Base-by-base conservation (phyloP, 2,329 filamentous ascomycete genomes). In the Celoporthe dispersa region DNA sequence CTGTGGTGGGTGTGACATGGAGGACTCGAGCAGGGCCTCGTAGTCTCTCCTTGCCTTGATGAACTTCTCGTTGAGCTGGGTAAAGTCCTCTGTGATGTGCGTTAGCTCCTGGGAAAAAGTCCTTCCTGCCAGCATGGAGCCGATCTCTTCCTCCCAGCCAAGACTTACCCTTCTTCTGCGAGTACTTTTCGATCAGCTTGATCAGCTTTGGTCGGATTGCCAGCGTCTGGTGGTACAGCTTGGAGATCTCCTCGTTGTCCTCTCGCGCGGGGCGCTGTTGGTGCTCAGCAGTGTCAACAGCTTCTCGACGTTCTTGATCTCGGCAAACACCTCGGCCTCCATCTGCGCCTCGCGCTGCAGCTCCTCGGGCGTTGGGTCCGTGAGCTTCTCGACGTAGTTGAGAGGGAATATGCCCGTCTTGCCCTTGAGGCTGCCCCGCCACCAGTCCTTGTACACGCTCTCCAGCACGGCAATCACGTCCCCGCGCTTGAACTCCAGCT, bases 381-480 rank as follows among this genome's bases (percentile, higher is more conserved):
- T 90, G 73, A 99, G 85, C 81, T 99, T 99, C 83, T 99, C 96
- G 22, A 99, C 96, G 78, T 99, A 99, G 83, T 99, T 99, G 74
- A 99, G 87, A 8, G 96, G 96, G 81, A 99, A 99, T 74, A 99
- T 99, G 75, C 96, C 96, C 8, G 94, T 98, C 80, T 98, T 94
- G 28, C 96, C 96, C 78, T 94, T 90, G 70, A 99, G 84, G 57
- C 94, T 97, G 1, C 96, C 96, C 76, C 97, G 95, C 96, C 96
- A 99, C 96, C 96, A 99, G 80, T 99, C 96, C 81, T 98, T 99
- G 84, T 97, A 99, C 1, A 98, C 96, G 1, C 94, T 98, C 81
- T 98, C 96, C 55, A 99, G 86, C 22, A 99, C 96, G 1, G 96
- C 95, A 79, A 99, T 99, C 55, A 98, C 92, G 79, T 99, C 96